Evolutionary conservation across 2,329 filamentous ascomycete genomes (phyloP).

Genomic region (Fusarium dimerum): DNA sequence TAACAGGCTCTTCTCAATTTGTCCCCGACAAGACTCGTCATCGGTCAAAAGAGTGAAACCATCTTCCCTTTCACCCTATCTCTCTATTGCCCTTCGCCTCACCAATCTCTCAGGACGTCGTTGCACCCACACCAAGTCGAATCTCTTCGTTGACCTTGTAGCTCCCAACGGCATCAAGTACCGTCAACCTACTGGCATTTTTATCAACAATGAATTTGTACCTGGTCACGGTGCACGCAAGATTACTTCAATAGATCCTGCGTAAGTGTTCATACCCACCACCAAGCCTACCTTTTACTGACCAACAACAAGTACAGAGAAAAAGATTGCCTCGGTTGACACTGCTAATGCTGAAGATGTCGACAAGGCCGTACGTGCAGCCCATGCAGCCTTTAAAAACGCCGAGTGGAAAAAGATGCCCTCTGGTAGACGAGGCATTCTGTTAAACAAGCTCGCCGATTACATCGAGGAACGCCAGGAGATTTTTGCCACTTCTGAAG

Average conservation of each 20-base stretch:
- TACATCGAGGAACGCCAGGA: conserved; percentile 60
- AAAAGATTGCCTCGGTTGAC: conserved; percentile 31
- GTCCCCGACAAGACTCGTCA: conserved; percentile 3
- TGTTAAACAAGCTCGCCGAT: conserved; percentile 68
- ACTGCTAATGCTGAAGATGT: conserved; percentile 31
- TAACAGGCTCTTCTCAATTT: neutral
- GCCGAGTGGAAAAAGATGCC: conserved; percentile 69
- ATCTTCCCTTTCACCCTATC: conserved; percentile 11
- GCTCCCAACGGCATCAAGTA: conserved; percentile 79
- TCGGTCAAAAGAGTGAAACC: conserved; percentile 3
- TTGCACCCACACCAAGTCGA: conserved; percentile 25
- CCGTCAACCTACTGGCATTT: conserved; percentile 71
- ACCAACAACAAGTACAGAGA: conserved; percentile 25
- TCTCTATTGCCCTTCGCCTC: conserved; percentile 3
- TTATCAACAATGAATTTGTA: conserved; percentile 87
- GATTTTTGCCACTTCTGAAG: conserved; percentile 55
- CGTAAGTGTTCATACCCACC: conserved; percentile 16
- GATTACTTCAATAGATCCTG: conserved; percentile 32
- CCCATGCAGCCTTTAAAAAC: conserved; percentile 66
- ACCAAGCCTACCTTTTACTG: neutral
- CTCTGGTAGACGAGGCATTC: conserved; percentile 62
- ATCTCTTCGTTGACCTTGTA: conserved; percentile 57
- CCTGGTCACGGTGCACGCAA: conserved; percentile 25
- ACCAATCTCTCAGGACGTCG: conserved; percentile 9
- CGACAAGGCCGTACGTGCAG: conserved; percentile 39